Conservation (phyloP, 805 yeast species). For the Ogataea pilisensis region DNA sequence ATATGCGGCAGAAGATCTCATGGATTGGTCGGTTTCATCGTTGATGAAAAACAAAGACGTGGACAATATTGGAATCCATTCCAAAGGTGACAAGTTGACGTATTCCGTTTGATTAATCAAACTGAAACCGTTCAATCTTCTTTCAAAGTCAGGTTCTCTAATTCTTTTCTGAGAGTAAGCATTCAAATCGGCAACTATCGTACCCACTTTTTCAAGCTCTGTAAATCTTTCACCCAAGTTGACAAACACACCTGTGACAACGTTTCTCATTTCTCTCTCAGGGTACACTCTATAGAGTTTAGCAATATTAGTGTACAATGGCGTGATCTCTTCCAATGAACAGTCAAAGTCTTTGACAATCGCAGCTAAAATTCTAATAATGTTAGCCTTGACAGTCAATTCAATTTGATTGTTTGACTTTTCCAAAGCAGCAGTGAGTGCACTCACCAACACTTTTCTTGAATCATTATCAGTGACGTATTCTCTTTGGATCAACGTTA, state of each 20-base stretch:
- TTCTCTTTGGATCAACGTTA: conserved; percentile 51
- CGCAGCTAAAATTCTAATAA: conserved; percentile 53
- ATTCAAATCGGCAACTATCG: conserved; percentile 61
- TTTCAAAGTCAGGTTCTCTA: conserved; percentile 76
- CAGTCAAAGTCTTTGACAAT: conserved; percentile 53
- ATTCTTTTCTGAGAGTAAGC: conserved; percentile 59
- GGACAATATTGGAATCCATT: conserved; percentile 80
- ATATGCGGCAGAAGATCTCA: conserved; percentile 73
- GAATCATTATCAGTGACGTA: conserved; percentile 53
- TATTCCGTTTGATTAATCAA: conserved; percentile 55
- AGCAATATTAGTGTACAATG: conserved; percentile 26
- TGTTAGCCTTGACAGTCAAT: conserved; percentile 47
- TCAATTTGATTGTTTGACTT: conserved; percentile 52
- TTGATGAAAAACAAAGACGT: conserved; percentile 66
- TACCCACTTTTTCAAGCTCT: conserved; percentile 42
- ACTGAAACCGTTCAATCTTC: conserved; percentile 64
- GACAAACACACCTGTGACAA: conserved; percentile 55
- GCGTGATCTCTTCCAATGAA: conserved; percentile 43
- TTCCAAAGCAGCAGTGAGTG: conserved; percentile 58
- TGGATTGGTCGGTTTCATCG: conserved; percentile 74
- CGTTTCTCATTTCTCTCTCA: conserved; percentile 59
- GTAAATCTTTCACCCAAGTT: conserved; percentile 53
- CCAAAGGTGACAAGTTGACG: conserved; percentile 38
- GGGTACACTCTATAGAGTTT: conserved; percentile 52
- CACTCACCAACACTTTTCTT: conserved; percentile 46